Conservation (phyloP, 331 rosid species). For the Cydonia oblonga region DNA sequence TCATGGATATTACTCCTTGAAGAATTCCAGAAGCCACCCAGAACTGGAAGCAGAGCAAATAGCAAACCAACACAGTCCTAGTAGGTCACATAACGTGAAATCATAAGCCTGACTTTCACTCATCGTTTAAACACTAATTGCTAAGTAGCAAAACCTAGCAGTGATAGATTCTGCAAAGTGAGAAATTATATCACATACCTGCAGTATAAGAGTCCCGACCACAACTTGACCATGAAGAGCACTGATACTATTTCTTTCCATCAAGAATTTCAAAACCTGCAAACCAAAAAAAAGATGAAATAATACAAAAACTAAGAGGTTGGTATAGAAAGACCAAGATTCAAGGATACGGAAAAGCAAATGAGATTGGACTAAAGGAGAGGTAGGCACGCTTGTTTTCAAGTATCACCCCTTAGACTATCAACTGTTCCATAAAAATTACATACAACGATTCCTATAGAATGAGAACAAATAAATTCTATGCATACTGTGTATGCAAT, state of each 20-base stretch:
- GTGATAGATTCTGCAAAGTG: neutral
- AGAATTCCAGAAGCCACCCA: slow-evolving; percentile 94
- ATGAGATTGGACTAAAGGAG: neutral
- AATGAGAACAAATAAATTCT: neutral
- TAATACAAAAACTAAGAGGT: neutral
- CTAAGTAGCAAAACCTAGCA: neutral
- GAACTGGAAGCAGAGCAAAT: slow-evolving; percentile 89
- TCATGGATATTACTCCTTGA: slow-evolving; percentile 92
- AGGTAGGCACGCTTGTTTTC: neutral
- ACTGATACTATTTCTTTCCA: slow-evolving; percentile 72
- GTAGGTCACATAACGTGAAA: slow-evolving; percentile 14
- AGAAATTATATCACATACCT: slow-evolving; percentile 35
- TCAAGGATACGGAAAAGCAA: neutral
- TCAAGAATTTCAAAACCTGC: slow-evolving; percentile 84
- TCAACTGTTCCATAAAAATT: slow-evolving; percentile 1
- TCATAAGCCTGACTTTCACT: neutral
- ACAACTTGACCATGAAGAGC: slow-evolving; percentile 95
- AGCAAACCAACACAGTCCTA: slow-evolving; percentile 98
- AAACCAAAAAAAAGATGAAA: slow-evolving; percentile 15
- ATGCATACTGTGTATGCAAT: neutral
- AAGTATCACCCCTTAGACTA: neutral
- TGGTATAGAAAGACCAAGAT: neutral
- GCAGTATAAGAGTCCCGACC: slow-evolving; percentile 81
- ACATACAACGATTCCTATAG: neutral
- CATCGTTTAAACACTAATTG: neutral